phyloP scores from a whole-genome alignment of 2,329 filamentous ascomycete genomes.

The Apiospora kogelbergensis region DNA sequence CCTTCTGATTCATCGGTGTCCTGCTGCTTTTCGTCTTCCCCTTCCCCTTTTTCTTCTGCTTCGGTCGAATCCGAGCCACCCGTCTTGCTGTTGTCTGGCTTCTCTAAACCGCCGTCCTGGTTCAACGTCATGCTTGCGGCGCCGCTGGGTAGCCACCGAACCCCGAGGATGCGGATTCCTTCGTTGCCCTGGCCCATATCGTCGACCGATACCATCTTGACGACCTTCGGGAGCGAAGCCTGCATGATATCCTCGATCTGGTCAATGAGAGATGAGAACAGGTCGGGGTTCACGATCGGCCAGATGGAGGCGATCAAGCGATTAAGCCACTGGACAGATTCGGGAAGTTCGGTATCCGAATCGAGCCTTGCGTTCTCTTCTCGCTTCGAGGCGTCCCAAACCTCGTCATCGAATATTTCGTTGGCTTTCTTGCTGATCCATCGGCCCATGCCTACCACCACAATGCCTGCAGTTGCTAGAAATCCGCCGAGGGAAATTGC shows the following conservation, averaged over 20 bases:
- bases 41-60: conserved; percentile 32
- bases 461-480: conserved; percentile 25
- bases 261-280: conserved; percentile 68
- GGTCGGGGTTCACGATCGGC: conserved; percentile 74
- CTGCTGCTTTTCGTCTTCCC: conserved; percentile 32
- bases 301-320: conserved; percentile 66
- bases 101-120: conserved; percentile 56
- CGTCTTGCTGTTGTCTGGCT: conserved; percentile 34
- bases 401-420: conserved; percentile 65
- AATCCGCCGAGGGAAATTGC: conserved; percentile 27
- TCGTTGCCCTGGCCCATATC: conserved; percentile 76
- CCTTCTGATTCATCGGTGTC: conserved; percentile 38
- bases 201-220: conserved; percentile 74
- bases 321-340: conserved; percentile 72
- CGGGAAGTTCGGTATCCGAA: conserved; percentile 52
- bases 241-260: conserved; percentile 81
- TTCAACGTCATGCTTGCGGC: conserved; percentile 64
- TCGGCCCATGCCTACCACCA: conserved; percentile 48
- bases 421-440: conserved; percentile 64
- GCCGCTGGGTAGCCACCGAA: conserved; percentile 71
- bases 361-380: conserved; percentile 46
- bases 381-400: conserved; percentile 65
- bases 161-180: conserved; percentile 66
- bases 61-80: conserved; percentile 49
- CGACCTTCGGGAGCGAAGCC: conserved; percentile 65